Evolutionary conservation across 306 rosid genomes (phyloP), one percentile per base, ranked within the genome.

Genomic region (Trifolium repens): DNA sequence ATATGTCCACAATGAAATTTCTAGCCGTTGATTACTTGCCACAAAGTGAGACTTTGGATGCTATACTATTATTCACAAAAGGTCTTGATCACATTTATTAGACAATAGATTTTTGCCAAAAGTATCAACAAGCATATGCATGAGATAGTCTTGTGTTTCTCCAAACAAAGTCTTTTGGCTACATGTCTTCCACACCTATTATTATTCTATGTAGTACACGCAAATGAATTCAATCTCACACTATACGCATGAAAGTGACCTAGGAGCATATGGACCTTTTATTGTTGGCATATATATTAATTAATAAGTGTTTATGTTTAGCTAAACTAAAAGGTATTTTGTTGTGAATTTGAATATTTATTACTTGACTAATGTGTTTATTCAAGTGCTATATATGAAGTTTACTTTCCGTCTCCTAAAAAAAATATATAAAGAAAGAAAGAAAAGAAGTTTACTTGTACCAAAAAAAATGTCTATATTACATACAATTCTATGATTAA

Each of bases 41-140:
- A 52, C 58, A 52, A 42, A 42, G 42, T 39, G 2, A 39, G 42
- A 32, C 19, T 61, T 61, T 61, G 67, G 10, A 61, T 61, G 67
- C 2, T 6, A 32, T 61, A 40, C 43, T 7, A 60, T 32, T 39
- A 7, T 8, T 32, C 10, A 4, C 6, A 60, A 60, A 59, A 59
- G 27, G 65, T 60, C 40, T 60, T 60, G 66, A 27, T 13, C 42
- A 60, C 19, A 30, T 60, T 27, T 60, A 60, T 27, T 2, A 12
- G 64, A 58, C 64, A 26, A 26, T 58, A 58, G n/a, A 11, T 26
- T 58, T 24, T 24, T 58, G 15, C 37, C n/a, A 57, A 57, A 57
- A 60, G 17, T 30, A 30, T 3, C 66, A 27, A 60, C 40, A 14
- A 27, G 66, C 42, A 37, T 7, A 7, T 39, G 42, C 42, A 60